Base-by-base conservation (phyloP, 2,329 filamentous ascomycete species). In the Bisporella sp. region DNA sequence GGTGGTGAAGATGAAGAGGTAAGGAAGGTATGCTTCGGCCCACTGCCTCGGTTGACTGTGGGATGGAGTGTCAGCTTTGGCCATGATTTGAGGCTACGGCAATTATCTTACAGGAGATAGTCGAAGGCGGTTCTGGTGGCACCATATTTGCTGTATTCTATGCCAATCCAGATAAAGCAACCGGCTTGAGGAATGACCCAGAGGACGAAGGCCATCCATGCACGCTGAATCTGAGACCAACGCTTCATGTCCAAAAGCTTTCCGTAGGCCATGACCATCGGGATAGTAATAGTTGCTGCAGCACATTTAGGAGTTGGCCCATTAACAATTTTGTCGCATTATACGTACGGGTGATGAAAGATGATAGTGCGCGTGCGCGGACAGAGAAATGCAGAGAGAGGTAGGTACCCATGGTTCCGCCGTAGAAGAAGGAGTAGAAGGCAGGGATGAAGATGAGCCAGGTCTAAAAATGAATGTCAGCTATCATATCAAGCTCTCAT, bases 341-440 rank as follows among this genome's bases (percentile, higher is more conserved):
- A 13, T 39, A 58, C 59, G 56, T 58, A 59, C 63, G 64, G 29
- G 59, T 58, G 29, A 67, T 56, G 4, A 66, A 62, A 11, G 65
- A 62, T 3, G 65, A 66, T 5, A 89, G 69, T 0, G 85, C 83
- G 41, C 85, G 74, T 2, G 83, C 72, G 3, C 85, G 76, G 3
- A 89, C 85, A 1, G 75, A 77, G 62, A 89, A 87, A 80, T 82
- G 89, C 11, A 69, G 71, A 9, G 74, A 72, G 21, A 77, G 66
- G 55, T 78, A 78, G 2, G 66, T 68, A 2, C 66, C 65, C 64
- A 67, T 63, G 1, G 64, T 67, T 31, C 66, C 68, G 31, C 67
- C 66, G 21, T 66, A 68, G 57, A 69, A 69, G 59, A 69, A 69
- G 1, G 66, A 67, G 56, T 68, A 68, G 52, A 69, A 67, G 1